Conservation (phyloP, 805 yeast genomes). For the Metschnikowia shivogae region DNA sequence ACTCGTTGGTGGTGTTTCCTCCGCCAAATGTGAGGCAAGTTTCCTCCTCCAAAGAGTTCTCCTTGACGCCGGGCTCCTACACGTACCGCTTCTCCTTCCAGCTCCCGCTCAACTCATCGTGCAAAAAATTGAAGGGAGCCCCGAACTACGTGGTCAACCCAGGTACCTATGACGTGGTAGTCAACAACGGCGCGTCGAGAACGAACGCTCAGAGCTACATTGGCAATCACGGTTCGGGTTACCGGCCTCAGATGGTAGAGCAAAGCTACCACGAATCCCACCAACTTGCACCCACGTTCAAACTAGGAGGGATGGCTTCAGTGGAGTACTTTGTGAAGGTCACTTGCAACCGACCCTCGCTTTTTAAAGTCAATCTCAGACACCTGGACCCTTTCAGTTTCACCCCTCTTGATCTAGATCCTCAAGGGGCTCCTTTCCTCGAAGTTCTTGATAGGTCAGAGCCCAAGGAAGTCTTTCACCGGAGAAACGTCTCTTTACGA, state of each 20-base stretch:
- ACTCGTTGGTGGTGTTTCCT: constrained; percentile 48
- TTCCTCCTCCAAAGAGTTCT: constrained; percentile 40
- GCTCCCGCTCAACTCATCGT: constrained; percentile 39
- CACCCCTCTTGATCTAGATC: constrained; percentile 44
- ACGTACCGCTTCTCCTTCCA: constrained; percentile 45
- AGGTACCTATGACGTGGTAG: constrained; percentile 25
- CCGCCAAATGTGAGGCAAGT: constrained; percentile 46
- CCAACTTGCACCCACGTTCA: constrained; percentile 16
- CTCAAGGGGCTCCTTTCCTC: constrained; percentile 17
- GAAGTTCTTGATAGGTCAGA: constrained; percentile 23
- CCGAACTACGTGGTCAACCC: constrained; percentile 31
- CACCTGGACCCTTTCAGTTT: constrained; percentile 48
- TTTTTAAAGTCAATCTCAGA: constrained; percentile 46
- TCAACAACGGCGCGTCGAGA: constrained; percentile 30
- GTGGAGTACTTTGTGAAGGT: constrained; percentile 56
- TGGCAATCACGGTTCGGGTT: not conserved
- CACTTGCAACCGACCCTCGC: constrained; percentile 51
- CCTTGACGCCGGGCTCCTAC: constrained; percentile 49
- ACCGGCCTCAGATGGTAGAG: not conserved
- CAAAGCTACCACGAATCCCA: constrained; percentile 9
- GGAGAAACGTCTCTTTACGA: constrained; percentile 19
- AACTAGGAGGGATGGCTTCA: constrained; percentile 26
- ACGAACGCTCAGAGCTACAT: constrained; percentile 17
- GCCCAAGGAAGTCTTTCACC: constrained; percentile 39
- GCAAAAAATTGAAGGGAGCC: constrained; percentile 28